These are phyloP conservation scores for Pseudoscleropodium purum DNA, from an alignment of 225 moss, liverwort and hornwort genomes.

Conservation along the genomic window DNA sequence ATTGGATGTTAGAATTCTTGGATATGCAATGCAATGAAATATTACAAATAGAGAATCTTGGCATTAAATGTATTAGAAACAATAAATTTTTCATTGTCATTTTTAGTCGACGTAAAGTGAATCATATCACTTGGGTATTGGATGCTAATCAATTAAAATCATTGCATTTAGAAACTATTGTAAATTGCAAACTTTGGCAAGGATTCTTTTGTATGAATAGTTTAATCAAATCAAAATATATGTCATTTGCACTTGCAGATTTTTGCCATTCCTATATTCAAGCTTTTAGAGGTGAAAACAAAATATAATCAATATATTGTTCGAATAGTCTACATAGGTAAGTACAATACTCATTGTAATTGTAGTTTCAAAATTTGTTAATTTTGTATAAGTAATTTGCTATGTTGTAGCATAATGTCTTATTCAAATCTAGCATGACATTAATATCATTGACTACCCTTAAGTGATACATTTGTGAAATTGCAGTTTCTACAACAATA, in stretches of 20 bases:
- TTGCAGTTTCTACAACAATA: not conserved
- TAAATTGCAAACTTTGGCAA: not conserved
- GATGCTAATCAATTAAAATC: no score
- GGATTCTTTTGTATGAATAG: not conserved
- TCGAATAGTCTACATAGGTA: not conserved
- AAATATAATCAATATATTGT: not conserved
- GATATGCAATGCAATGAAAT: not conserved
- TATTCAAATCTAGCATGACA: not conserved
- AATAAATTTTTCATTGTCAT: no score
- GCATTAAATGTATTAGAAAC: no score
- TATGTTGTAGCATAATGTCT: not conserved
- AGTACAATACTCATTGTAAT: no score
- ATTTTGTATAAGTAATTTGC: not conserved
- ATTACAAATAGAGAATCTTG: no score
- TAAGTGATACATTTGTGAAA: not conserved
- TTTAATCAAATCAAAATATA: no score
- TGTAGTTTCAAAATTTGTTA: not conserved
- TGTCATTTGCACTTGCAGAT: not conserved
- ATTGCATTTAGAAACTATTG: no score
- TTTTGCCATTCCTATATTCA: not conserved
- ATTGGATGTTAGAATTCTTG: no score
- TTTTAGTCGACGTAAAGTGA: not conserved
- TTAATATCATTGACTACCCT: no score
- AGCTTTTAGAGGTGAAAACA: not conserved
- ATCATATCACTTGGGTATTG: not conserved